phyloP scores from a whole-genome alignment of 1,284 basidiomycete species.

The Tausonia pullulans region DNA sequence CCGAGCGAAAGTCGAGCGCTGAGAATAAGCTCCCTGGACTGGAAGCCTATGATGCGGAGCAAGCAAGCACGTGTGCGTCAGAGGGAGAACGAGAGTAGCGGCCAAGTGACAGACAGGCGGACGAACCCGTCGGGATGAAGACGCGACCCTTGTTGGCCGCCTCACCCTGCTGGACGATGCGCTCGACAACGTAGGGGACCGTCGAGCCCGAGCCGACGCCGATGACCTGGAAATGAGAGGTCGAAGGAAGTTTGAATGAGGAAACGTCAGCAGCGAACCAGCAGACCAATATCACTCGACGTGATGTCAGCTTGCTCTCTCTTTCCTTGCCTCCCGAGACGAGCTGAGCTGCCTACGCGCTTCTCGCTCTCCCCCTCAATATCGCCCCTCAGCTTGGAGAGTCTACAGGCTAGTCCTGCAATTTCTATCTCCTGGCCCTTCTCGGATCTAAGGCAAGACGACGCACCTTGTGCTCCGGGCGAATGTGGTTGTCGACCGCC shows the following conservation, averaged over 20 bases:
- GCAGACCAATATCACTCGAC: no score
- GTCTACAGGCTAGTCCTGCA: no score
- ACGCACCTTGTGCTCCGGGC: slow-evolving; percentile 67
- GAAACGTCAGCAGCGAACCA: no score
- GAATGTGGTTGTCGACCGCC: slow-evolving; percentile 84
- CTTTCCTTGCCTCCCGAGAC: neutral
- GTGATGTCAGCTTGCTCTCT: neutral
- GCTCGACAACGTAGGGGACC: slow-evolving; percentile 93
- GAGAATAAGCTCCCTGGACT: slow-evolving; percentile 90
- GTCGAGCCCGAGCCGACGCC: slow-evolving; percentile 92
- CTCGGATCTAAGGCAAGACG: neutral
- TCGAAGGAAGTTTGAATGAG: neutral
- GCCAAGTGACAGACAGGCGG: no score
- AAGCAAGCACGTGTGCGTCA: neutral
- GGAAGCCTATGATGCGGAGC: slow-evolving; percentile 56
- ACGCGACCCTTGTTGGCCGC: slow-evolving; percentile 66
- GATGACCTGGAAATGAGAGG: slow-evolving; percentile 49
- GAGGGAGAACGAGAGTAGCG: neutral
- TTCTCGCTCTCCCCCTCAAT: no score
- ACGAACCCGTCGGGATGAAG: slow-evolving; percentile 76
- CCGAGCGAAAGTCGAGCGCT: slow-evolving; percentile 67
- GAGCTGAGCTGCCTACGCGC: no score
- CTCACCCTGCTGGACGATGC: slow-evolving; percentile 74
- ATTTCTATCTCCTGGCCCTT: neutral
- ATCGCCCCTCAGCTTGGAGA: no score